Evolutionary conservation across 2,329 filamentous ascomycete genomes (phyloP).

Genomic region (Diaporthe australafricana): DNA sequence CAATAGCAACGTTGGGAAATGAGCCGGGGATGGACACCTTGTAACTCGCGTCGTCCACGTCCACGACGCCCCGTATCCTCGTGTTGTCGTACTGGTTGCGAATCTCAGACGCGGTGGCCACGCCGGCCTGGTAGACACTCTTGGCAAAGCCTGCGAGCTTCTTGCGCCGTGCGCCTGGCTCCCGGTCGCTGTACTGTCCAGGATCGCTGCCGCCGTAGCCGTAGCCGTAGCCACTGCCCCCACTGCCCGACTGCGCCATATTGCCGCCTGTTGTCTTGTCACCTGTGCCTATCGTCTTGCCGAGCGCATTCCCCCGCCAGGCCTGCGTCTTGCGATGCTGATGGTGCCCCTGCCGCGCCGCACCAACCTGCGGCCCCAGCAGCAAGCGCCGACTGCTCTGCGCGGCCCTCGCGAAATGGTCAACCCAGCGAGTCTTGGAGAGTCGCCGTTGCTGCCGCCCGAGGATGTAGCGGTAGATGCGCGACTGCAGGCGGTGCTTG

Average conservation of each 20-base stretch:
- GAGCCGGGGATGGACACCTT: conserved; percentile 74
- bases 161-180: conserved; percentile 79
- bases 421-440: conserved; percentile 59
- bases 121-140: conserved; percentile 67
- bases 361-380: conserved; percentile 50
- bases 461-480: conserved; percentile 81
- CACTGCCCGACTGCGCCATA: conserved; percentile 39
- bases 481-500: conserved; percentile 78
- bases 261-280: conserved; percentile 37
- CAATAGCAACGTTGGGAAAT: conserved; percentile 87
- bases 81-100: conserved; percentile 70
- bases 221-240: conserved; percentile 46
- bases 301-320: conserved; percentile 24
- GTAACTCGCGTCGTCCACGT: conserved; percentile 44
- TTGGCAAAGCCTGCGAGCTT: conserved; percentile 78
- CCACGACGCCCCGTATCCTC: conserved; percentile 52
- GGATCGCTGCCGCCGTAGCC: conserved; percentile 7
- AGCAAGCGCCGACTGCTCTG: conserved; percentile 58
- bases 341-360: conserved; percentile 46
- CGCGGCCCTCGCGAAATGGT: conserved; percentile 49
- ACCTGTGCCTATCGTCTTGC: conserved; percentile 33
- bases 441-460: conserved; percentile 68
- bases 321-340: conserved; percentile 3
- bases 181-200: conserved; percentile 50
- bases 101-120: conserved; percentile 68